Conservation (phyloP, 148 eudicot species). For the Agrostemma githago region DNA sequence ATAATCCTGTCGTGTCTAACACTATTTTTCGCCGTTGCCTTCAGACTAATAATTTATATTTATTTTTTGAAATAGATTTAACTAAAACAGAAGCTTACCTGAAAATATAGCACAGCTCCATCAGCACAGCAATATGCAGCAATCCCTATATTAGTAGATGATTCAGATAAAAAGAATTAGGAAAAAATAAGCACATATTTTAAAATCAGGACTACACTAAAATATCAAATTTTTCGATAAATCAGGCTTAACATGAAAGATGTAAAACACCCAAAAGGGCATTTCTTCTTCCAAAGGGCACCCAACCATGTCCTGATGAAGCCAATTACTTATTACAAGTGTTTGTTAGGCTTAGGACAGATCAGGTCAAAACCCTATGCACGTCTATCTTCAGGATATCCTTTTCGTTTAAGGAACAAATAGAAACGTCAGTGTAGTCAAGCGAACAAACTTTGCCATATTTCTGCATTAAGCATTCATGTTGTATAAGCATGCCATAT, state of each 20-base stretch:
- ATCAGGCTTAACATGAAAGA: too few species aligned
- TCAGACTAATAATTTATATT: not conserved
- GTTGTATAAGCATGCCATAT: constrained; percentile 10
- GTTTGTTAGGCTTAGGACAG: too few species aligned
- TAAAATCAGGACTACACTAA: not conserved
- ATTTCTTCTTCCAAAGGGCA: too few species aligned
- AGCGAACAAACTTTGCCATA: not conserved
- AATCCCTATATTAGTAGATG: constrained; percentile 42
- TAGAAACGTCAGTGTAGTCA: too few species aligned
- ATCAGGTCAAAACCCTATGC: too few species aligned
- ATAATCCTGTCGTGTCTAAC: not conserved
- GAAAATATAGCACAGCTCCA: constrained; percentile 67
- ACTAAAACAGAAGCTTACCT: constrained; percentile 40
- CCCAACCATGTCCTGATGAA: too few species aligned
- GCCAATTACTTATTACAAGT: too few species aligned
- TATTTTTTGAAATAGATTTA: not conserved
- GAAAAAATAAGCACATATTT: not conserved
- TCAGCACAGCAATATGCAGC: constrained; percentile 88
- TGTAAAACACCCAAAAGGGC: too few species aligned
- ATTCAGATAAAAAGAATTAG: not conserved
- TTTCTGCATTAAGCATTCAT: not conserved
- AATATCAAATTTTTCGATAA: not conserved
- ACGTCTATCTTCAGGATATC: too few species aligned
- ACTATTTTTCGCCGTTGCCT: not conserved
- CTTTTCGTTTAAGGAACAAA: too few species aligned